Evolutionary conservation across 2,329 filamentous ascomycete species (phyloP), one percentile per base, ranked within the genome.

Genomic region (Acrodontium crateriforme): DNA sequence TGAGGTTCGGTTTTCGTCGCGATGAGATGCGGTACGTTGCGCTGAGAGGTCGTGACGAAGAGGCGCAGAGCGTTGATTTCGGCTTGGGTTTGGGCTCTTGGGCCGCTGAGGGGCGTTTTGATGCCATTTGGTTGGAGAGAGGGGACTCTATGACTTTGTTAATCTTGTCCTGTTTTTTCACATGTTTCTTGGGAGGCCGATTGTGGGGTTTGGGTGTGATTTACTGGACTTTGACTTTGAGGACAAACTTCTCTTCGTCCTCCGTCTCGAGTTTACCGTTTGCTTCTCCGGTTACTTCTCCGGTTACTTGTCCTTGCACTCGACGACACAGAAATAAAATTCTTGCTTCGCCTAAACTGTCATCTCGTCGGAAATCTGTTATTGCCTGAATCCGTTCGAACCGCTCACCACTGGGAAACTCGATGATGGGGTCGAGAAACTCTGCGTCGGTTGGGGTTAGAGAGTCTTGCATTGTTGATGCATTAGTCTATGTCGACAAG

Each of bases 211-310:
- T n/a, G n/a, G n/a, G n/a, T n/a, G n/a, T n/a, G n/a, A 23, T 34
- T 7, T 34, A 47, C 40, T 49, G 47, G 8, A 48, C 36, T 31
- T 50, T 49, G 28, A 48, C 35, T 33, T 50, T 49, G 14, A 50
- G 29, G 11, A 50, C 35, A 24, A 16, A 41, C 5, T 36, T n/a
- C n/a, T n/a, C n/a, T n/a, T n/a, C n/a, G n/a, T n/a, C n/a, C n/a
- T n/a, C n/a, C n/a, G n/a, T n/a, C n/a, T n/a, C n/a, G n/a, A n/a
- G n/a, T n/a, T n/a, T n/a, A n/a, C n/a, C n/a, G n/a, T 6, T 14
- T 19, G 15, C 18, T 26, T 16, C n/a, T n/a, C n/a, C n/a, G n/a
- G n/a, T n/a, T n/a, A n/a, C n/a, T n/a, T n/a, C n/a, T n/a, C n/a
- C n/a, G n/a, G 10, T 13, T 12, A 14, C 19, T 9, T 8, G 7